Percentiles rank a stretch among this genome's conserved stretches.
phyloP scores from a whole-genome alignment of 2,329 filamentous ascomycete genomes.

The Pestalotiopsis sp. region DNA sequence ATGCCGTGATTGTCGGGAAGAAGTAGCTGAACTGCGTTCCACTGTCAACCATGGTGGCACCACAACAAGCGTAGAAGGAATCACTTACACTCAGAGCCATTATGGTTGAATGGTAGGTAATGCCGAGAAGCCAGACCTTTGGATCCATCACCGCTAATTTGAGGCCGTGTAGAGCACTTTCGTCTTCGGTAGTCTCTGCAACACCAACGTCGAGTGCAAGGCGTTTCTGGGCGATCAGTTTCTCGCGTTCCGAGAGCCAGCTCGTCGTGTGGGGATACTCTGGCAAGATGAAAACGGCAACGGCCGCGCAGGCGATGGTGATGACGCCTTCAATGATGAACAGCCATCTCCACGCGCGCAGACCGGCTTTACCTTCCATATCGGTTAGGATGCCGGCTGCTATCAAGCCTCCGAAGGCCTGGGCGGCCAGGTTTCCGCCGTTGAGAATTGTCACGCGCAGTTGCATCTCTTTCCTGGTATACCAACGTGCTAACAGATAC shows the following conservation, averaged over 20 bases:
- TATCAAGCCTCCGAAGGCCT: conserved; percentile 38
- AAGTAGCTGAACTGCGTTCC: conserved; percentile 14
- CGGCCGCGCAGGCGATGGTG: conserved; percentile 19
- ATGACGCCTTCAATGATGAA: conserved; percentile 31
- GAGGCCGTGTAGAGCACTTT: conserved; percentile 29
- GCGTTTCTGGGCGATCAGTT: conserved; percentile 25
- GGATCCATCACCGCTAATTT: conserved; percentile 33
- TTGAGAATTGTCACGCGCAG: conserved; percentile 37
- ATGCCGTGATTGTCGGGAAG: conserved; percentile 6
- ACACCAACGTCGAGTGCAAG: conserved; percentile 22
- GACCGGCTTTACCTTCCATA: conserved; percentile 31
- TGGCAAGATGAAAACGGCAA: conserved; percentile 22
- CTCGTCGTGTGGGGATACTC: conserved; percentile 23
- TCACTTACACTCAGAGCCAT: conserved; percentile 16
- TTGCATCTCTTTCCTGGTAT: conserved; percentile 42
- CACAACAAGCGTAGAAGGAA: conserved; percentile 26
- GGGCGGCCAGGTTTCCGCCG: conserved; percentile 35
- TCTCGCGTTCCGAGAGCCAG: conserved; percentile 21
- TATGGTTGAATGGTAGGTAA: conserved; percentile 27
- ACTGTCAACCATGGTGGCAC: conserved; percentile 10
- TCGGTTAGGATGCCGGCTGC: conserved; percentile 34
- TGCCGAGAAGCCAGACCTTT: conserved; percentile 40
- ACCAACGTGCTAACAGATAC: conserved; percentile 35
- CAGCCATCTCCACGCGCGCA: conserved; percentile 39
- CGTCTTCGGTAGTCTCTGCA: conserved; percentile 26